Percentiles rank a stretch among this genome's conserved stretches.
phyloP scores from a whole-genome alignment of 1,139 yeast species.

The Yamadazyma spencermartinsiae region DNA sequence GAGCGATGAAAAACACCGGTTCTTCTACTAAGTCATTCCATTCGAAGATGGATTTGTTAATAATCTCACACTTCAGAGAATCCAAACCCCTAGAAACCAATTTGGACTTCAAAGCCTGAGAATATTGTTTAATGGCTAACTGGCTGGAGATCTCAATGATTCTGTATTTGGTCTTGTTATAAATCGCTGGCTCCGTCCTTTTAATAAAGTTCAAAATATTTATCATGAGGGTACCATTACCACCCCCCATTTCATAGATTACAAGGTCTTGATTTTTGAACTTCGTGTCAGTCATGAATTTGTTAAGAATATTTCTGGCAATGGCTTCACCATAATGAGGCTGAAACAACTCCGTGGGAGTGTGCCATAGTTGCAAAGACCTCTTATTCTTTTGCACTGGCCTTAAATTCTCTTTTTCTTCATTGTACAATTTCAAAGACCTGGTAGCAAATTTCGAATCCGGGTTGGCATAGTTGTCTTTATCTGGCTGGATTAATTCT shows the following conservation, averaged over 20 bases:
- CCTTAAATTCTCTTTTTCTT: slow-evolving; percentile 23
- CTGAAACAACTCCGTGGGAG: slow-evolving; percentile 82
- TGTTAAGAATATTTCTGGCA: slow-evolving; percentile 71
- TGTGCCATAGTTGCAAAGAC: slow-evolving; percentile 80
- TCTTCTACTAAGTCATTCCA: slow-evolving; percentile 67
- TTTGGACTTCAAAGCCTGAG: slow-evolving; percentile 37
- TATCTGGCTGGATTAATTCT: slow-evolving; percentile 16
- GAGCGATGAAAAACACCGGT: slow-evolving; percentile 77
- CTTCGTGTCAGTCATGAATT: slow-evolving; percentile 60
- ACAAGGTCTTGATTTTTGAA: slow-evolving; percentile 65
- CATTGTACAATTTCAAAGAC: slow-evolving; percentile 33
- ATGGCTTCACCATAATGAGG: slow-evolving; percentile 86
- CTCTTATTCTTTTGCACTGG: slow-evolving; percentile 26
- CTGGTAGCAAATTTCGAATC: slow-evolving; percentile 32
- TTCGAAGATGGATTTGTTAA: slow-evolving; percentile 73
- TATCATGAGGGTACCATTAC: slow-evolving; percentile 84
- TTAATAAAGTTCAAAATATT: slow-evolving; percentile 71
- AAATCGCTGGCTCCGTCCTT: slow-evolving; percentile 68
- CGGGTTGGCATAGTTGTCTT: slow-evolving; percentile 16
- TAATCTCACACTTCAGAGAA: slow-evolving; percentile 55
- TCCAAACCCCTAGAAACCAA: slow-evolving; percentile 41
- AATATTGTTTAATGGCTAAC: slow-evolving; percentile 62
- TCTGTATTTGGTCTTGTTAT: slow-evolving; percentile 63
- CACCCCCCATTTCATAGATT: slow-evolving; percentile 89
- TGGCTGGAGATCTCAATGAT: slow-evolving; percentile 76